Evolutionary conservation across 345 rosid genomes (phyloP).

Genomic region (Camelina laxa): DNA sequence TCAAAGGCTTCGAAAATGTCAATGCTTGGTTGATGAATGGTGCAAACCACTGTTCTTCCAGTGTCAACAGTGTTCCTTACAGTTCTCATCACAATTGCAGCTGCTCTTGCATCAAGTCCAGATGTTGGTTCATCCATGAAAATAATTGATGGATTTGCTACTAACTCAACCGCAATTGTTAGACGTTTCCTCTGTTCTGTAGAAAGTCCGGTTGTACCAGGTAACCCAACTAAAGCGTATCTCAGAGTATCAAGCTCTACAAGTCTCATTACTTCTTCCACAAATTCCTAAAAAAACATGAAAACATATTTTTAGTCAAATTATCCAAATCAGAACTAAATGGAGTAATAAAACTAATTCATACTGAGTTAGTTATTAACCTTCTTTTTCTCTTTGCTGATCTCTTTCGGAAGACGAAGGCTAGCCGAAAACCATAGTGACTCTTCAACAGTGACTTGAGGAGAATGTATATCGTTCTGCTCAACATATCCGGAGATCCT

Average conservation of each 20-base stretch:
- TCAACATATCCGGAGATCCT: conserved; percentile 96
- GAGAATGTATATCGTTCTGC: conserved; percentile 97
- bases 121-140: conserved; percentile 99
- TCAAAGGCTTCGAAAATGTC: conserved; percentile 95
- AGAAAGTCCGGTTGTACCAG: conserved; percentile 83
- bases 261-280: conserved; percentile 88
- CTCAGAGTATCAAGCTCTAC: conserved; percentile 81
- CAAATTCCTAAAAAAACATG: conserved; percentile 72
- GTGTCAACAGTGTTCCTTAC: conserved; percentile 96
- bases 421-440: conserved; percentile 86
- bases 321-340: conserved; percentile 15
- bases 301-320: background rate
- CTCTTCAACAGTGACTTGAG: conserved; percentile 93
- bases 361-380: conserved; percentile 41
- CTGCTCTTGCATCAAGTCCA: conserved; percentile 96
- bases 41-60: conserved; percentile 93
- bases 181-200: conserved; percentile 94
- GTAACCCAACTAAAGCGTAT: conserved; percentile 83
- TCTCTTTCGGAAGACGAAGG: conserved; percentile 84
- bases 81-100: conserved; percentile 96
- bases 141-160: conserved; percentile 90
- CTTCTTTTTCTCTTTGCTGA: conserved; percentile 59
- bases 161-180: conserved; percentile 96
- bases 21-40: conserved; percentile 94
- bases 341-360: conserved; percentile 13